Evolutionary conservation across 441 rosid genomes (phyloP).

Genomic region (Jatropha podagrica): DNA sequence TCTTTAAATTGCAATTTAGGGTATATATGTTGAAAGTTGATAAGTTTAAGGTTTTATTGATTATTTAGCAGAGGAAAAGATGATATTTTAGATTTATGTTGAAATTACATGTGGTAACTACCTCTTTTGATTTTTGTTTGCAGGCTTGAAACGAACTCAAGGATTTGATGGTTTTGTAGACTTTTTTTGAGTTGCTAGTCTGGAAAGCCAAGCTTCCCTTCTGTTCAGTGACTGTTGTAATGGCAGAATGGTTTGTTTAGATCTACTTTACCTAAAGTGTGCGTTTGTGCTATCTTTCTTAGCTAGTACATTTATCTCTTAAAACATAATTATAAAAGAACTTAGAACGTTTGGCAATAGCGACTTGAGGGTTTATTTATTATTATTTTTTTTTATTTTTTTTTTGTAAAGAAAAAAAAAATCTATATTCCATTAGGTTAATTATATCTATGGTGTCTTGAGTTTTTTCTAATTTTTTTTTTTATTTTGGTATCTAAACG

Average conservation of each 20-base stretch:
- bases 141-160: conserved; percentile 28
- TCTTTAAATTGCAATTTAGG: too few relatives aligned
- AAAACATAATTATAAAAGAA: neutral
- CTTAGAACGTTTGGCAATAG: neutral
- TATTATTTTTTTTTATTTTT: too few relatives aligned
- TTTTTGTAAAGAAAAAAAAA: too few relatives aligned
- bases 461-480: too few relatives aligned
- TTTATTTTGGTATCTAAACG: too few relatives aligned
- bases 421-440: too few relatives aligned
- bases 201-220: conserved; percentile 12
- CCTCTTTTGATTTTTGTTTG: conserved; percentile 3
- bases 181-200: conserved; percentile 2
- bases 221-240: conserved; percentile 13
- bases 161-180: conserved; percentile 16
- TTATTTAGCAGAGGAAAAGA: neutral
- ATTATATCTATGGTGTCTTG: too few relatives aligned
- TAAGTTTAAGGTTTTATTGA: too few relatives aligned
- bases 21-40: too few relatives aligned
- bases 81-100: neutral
- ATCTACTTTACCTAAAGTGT: conserved; percentile 11
- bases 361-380: too few relatives aligned
- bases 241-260: conserved; percentile 11
- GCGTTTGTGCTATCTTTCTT: conserved; percentile 20
- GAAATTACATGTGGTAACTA: neutral
- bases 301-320: conserved; percentile 4